phyloP scores from a whole-genome alignment of 495 filamentous ascomycete species.

The Penicillium antarcticum region DNA sequence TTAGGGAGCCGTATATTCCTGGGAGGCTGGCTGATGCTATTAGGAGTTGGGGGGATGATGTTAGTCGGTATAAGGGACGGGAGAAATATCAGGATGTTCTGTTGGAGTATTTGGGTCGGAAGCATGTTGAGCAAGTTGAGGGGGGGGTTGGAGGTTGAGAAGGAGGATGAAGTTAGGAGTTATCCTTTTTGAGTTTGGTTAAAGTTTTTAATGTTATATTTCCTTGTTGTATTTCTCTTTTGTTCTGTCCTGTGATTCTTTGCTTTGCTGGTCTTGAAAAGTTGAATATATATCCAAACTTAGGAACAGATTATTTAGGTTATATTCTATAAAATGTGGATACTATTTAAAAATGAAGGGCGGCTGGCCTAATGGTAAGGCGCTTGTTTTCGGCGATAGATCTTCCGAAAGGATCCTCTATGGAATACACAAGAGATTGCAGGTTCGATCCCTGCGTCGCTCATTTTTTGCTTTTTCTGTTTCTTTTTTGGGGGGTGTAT shows the following conservation, averaged over 20 bases:
- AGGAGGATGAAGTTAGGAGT: conserved; percentile 55
- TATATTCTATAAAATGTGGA: too few relatives aligned
- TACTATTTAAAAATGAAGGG: too few relatives aligned
- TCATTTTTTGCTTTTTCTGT: conserved; percentile 7
- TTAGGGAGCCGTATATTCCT: conserved; percentile 66
- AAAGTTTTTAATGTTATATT: too few relatives aligned
- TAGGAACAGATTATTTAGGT: too few relatives aligned
- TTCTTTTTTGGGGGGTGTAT: not conserved
- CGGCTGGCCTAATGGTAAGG: too few relatives aligned
- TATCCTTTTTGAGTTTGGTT: conserved; percentile 39
- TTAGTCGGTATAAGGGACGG: conserved; percentile 78
- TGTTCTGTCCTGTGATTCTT: too few relatives aligned
- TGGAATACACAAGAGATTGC: conserved; percentile 43
- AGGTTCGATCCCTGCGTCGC: conserved; percentile 33
- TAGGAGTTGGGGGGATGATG: conserved; percentile 85
- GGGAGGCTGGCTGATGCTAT: conserved; percentile 69
- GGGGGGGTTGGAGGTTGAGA: conserved; percentile 57
- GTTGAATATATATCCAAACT: too few relatives aligned
- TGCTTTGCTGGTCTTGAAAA: too few relatives aligned
- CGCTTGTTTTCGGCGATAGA: conserved; percentile 2
- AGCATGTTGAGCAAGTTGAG: conserved; percentile 75
- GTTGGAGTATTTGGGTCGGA: conserved; percentile 76
- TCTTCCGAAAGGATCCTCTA: too few relatives aligned
- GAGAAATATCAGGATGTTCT: conserved; percentile 76
- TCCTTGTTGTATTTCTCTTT: too few relatives aligned